Conservation (phyloP, 2,329 filamentous ascomycete genomes). For the Chaetomium strumarium region DNA sequence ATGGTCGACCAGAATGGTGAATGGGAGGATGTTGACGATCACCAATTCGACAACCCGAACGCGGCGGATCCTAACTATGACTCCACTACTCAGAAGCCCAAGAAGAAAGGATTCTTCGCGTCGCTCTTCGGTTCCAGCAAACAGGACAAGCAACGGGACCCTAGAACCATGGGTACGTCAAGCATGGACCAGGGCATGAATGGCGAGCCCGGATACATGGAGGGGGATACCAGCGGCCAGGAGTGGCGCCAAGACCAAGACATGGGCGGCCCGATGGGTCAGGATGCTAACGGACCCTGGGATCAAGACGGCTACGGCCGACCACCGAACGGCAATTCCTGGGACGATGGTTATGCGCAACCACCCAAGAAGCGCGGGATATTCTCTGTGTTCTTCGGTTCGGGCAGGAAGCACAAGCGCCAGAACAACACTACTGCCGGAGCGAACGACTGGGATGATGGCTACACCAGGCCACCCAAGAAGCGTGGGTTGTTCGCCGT, state of each 20-base stretch:
- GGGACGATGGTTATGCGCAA: background rate
- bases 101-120: constrained; percentile 10
- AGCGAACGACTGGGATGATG: background rate
- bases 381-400: background rate
- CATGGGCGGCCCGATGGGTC: background rate
- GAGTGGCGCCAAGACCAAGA: background rate
- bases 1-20: too few relatives aligned
- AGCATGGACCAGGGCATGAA: background rate
- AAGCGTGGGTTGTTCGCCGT: background rate
- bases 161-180: background rate
- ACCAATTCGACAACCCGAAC: background rate
- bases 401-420: background rate
- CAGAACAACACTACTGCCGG: background rate
- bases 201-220: too few relatives aligned
- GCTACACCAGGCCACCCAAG: background rate
- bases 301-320: background rate
- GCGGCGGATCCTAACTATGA: background rate
- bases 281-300: background rate
- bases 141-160: background rate
- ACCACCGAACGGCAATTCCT: background rate
- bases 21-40: background rate
- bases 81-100: background rate
- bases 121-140: background rate
- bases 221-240: too few relatives aligned
- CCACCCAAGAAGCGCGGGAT: background rate